Conservation (phyloP, 73 alveolate species). For the Strombidium stylifer region DNA sequence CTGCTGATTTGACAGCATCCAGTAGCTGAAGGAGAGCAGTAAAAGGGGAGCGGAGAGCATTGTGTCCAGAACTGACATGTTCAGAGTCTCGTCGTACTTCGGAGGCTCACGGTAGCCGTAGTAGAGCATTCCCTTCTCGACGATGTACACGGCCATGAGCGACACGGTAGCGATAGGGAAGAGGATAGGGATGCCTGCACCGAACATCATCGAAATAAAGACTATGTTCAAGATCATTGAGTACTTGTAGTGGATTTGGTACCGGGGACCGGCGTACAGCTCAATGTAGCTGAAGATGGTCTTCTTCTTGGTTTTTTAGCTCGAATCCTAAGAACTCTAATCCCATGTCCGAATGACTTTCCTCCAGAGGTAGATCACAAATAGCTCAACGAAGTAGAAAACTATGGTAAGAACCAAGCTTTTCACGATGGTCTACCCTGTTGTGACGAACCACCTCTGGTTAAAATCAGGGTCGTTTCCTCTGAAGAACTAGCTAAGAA, state of each 20-base stretch:
- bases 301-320: constrained; percentile 1
- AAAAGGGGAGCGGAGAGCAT: constrained; percentile 27
- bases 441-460: constrained; percentile 8
- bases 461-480: constrained; percentile 31
- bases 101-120: constrained; percentile 35
- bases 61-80: background rate
- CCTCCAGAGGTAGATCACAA: constrained; percentile 5
- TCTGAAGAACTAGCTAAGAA: background rate
- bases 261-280: constrained; percentile 36
- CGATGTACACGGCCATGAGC: background rate
- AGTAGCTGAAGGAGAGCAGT: constrained; percentile 18
- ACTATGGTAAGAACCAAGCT: constrained; percentile 12
- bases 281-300: constrained; percentile 5
- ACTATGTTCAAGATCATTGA: constrained; percentile 22
- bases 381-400: constrained; percentile 22
- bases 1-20: constrained; percentile 34
- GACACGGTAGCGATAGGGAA: constrained; percentile 37
- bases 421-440: constrained; percentile 5
- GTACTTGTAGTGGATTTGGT: constrained; percentile 26
- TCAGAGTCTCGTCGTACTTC: constrained; percentile 25
- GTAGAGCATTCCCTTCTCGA: constrained; percentile 21
- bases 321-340: background rate
- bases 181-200: constrained; percentile 45
- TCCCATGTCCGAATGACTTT: constrained; percentile 3
- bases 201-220: constrained; percentile 23